Conservation (phyloP, 768 basidiomycete genomes). For the Kockovaella imperatae region DNA sequence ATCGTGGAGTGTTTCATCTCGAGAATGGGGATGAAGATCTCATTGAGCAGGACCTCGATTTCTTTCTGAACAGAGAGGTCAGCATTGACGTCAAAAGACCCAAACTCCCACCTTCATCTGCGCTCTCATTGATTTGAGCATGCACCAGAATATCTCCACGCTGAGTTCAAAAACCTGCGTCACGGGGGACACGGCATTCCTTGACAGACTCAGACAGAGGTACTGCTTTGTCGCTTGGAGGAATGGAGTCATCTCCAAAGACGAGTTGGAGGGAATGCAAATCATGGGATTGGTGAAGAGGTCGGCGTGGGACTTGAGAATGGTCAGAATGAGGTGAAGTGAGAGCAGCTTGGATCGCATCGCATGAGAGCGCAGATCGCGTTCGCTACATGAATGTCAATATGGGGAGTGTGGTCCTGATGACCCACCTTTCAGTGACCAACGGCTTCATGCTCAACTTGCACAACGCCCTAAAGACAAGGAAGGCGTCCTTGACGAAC, state of each 20-base stretch:
- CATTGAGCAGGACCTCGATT: constrained; percentile 94
- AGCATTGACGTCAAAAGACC: neutral
- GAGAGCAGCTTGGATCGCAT: constrained; percentile 96
- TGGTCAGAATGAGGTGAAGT: constrained; percentile 83
- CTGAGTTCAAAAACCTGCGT: constrained; percentile 95
- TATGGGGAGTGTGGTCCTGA: neutral
- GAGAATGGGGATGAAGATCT: constrained; percentile 95
- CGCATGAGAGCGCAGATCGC: constrained; percentile 89
- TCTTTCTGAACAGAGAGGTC: constrained; percentile 64
- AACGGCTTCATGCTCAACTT: constrained; percentile 97
- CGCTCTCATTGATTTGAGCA: constrained; percentile 84
- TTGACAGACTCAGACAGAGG: constrained; percentile 80
- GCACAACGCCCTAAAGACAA: constrained; percentile 93
- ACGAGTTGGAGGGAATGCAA: constrained; percentile 85
- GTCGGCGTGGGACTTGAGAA: constrained; percentile 82
- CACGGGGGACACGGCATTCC: constrained; percentile 91
- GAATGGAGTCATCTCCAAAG: constrained; percentile 78
- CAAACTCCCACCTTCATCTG: constrained; percentile 71
- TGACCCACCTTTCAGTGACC: constrained; percentile 73
- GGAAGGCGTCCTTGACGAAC: constrained; percentile 93
- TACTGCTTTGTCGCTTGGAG: constrained; percentile 93
- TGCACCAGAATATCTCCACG: constrained; percentile 97
- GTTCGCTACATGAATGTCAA: constrained; percentile 56
- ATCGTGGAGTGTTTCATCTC: constrained; percentile 96
- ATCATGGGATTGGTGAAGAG: constrained; percentile 79